These are phyloP conservation scores for Tuber aestivum DNA, from an alignment of 495 filamentous ascomycete species.

Conservation along the genomic window DNA sequence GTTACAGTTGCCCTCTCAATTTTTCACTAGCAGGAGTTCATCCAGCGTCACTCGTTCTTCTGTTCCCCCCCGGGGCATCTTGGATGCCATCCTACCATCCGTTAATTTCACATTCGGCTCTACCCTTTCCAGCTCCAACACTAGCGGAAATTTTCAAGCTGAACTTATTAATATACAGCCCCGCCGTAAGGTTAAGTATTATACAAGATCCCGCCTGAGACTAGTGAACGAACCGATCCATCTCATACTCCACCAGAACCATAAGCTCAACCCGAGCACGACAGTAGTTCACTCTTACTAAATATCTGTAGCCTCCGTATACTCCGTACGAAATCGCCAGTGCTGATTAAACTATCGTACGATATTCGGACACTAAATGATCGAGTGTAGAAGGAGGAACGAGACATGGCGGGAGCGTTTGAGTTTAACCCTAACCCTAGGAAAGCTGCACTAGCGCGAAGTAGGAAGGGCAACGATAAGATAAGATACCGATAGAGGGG, in stretches of 20 bases:
- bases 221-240: not conserved
- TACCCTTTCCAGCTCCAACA: not conserved
- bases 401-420: not conserved
- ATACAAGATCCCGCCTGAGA: not conserved
- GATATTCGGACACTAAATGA: too few species aligned
- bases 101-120: too few species aligned
- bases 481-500: constrained; percentile 11
- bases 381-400: not conserved
- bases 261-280: too few species aligned
- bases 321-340: too few species aligned
- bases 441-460: not conserved
- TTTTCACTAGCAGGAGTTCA: not conserved
- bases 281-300: too few species aligned
- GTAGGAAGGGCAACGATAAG: constrained; percentile 11
- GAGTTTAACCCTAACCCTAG: not conserved
- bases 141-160: not conserved
- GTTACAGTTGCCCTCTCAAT: not conserved
- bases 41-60: not conserved
- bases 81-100: too few species aligned
- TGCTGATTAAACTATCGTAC: too few species aligned
- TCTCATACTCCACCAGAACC: too few species aligned
- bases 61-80: not conserved
- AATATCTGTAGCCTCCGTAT: too few species aligned
- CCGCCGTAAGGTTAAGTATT: not conserved
- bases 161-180: not conserved